Percentiles rank a stretch among this genome's conserved stretches.
These are phyloP conservation scores for Metschnikowia bowlesiae DNA, from an alignment of 805 yeast species.

Conservation along the genomic window DNA sequence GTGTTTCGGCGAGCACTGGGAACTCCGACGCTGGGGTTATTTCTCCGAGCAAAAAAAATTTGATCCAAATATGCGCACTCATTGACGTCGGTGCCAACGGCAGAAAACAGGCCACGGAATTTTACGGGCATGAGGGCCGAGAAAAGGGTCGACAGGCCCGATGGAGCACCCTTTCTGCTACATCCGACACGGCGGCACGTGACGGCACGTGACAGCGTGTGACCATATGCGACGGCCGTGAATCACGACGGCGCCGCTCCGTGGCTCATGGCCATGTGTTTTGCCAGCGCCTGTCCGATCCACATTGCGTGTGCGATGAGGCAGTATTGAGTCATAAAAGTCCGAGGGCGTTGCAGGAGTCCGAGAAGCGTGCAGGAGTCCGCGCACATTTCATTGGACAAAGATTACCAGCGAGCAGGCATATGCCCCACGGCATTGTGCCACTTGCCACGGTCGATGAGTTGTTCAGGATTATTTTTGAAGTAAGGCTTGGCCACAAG, in stretches of 20 bases:
- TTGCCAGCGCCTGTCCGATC: too few relatives aligned
- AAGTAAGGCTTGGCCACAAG: too few relatives aligned
- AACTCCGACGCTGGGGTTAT: conserved; percentile 6
- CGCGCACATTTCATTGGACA: conserved; percentile 1
- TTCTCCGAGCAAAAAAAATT: conserved; percentile 3
- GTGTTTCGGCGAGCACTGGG: conserved; percentile 1
- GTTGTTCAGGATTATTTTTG: not conserved
- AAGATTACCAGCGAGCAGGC: not conserved
- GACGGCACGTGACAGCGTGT: too few relatives aligned
- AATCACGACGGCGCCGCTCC: too few relatives aligned
- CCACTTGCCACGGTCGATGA: not conserved
- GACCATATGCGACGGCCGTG: too few relatives aligned
- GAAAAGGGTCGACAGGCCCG: not conserved
- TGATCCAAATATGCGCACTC: not conserved
- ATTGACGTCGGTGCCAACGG: not conserved
- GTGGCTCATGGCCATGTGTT: too few relatives aligned
- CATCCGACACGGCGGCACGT: too few relatives aligned
- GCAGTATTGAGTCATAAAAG: not conserved
- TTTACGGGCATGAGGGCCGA: too few relatives aligned
- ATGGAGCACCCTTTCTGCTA: too few relatives aligned
- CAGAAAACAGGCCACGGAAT: too few relatives aligned
- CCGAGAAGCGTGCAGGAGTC: not conserved
- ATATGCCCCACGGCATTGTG: not conserved
- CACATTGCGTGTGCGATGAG: not conserved
- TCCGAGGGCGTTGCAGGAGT: not conserved